Evolutionary conservation across 139 green algal genomes (phyloP).

Genomic region (Asterochloris erici): DNA sequence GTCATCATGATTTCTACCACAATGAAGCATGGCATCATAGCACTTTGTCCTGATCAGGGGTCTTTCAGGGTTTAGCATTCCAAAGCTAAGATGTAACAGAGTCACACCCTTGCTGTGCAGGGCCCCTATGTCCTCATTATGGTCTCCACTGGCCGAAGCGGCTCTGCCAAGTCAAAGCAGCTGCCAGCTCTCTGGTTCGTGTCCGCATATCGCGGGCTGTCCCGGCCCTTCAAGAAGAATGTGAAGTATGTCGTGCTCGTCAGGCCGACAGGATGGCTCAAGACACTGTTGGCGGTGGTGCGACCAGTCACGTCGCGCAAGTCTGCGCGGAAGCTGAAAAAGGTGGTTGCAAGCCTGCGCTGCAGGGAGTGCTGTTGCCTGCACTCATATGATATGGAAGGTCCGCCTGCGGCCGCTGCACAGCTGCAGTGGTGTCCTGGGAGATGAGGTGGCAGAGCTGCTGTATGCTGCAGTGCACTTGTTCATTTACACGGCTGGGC

Average conservation of each 20-base stretch:
- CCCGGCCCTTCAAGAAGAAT: conserved; percentile 71
- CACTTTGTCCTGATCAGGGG: neutral
- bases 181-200: conserved; percentile 65
- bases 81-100: neutral
- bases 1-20: neutral
- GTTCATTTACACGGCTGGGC: neutral
- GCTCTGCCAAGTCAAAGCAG: conserved; percentile 17
- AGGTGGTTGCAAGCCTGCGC: conserved; percentile 26
- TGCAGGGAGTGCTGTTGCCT: no score
- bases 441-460: neutral
- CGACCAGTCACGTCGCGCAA: conserved; percentile 66
- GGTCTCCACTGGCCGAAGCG: conserved; percentile 4
- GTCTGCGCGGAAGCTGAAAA: conserved; percentile 61
- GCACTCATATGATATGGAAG: neutral
- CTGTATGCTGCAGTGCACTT: neutral
- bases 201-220: conserved; percentile 57
- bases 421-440: neutral
- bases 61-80: neutral
- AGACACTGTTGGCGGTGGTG: conserved; percentile 52
- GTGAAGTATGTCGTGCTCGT: conserved; percentile 76
- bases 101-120: neutral
- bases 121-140: conserved; percentile 47
- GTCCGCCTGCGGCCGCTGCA: neutral
- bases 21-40: neutral
- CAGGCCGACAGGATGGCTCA: conserved; percentile 52